A percentile compares a stretch with the other conserved stretches of the same genome.
Evolutionary conservation across 352 stramenopile species (phyloP).

Genomic region (Phytopythium mirpurense): DNA sequence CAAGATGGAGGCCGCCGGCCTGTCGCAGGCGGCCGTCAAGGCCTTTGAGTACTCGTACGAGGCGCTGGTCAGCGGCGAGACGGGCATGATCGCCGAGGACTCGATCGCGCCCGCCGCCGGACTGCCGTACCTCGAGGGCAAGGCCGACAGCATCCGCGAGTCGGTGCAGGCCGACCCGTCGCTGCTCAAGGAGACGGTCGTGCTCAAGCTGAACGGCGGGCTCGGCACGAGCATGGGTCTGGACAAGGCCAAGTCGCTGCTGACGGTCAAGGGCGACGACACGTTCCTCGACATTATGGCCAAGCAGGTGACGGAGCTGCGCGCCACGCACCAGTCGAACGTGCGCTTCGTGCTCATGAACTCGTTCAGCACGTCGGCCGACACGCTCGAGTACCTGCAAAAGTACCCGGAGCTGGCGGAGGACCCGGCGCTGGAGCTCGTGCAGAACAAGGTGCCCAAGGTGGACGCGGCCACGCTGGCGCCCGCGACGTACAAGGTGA

Average conservation of each 20-base stretch:
- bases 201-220: conserved; percentile 86
- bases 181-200: conserved; percentile 82
- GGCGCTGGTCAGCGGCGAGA: conserved; percentile 91
- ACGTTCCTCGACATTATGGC: conserved; percentile 91
- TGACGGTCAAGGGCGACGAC: conserved; percentile 93
- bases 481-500: conserved; percentile 49
- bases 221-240: conserved; percentile 89
- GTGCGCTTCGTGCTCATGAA: conserved; percentile 90
- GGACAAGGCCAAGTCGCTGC: conserved; percentile 94
- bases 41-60: conserved; percentile 98
- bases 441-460: conserved; percentile 99
- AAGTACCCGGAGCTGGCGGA: conserved; percentile 90
- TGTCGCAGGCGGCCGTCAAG: conserved; percentile 94
- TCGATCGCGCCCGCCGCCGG: conserved; percentile 88
- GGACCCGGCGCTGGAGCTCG: conserved; percentile 95
- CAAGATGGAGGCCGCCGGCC: conserved; percentile 96
- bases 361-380: conserved; percentile 82
- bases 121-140: conserved; percentile 79
- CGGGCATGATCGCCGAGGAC: conserved; percentile 95
- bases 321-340: conserved; percentile 90
- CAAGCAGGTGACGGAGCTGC: conserved; percentile 93
- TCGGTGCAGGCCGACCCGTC: conserved; percentile 57
- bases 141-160: conserved; percentile 69
- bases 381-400: conserved; percentile 83
- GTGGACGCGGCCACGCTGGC: conserved; percentile 85